phyloP scores from a whole-genome alignment of 108 stramenopile genomes.

The Epithemia pelagica region DNA sequence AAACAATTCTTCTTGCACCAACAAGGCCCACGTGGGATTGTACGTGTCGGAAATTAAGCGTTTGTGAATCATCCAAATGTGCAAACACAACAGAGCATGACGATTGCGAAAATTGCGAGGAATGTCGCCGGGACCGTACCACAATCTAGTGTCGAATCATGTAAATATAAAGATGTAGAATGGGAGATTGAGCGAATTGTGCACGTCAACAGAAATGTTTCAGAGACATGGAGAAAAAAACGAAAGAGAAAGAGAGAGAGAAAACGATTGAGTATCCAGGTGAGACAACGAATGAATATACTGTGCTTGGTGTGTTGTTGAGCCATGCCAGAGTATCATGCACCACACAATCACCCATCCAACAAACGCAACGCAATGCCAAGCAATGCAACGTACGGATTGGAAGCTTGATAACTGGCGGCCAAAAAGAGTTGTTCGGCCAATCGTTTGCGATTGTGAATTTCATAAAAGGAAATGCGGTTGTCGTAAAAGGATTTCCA shows the following conservation, averaged over 20 bases:
- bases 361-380: not conserved
- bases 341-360: too few relatives aligned
- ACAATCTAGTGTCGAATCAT: slow-evolving; percentile 32
- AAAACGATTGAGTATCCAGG: not conserved
- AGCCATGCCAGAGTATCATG: too few relatives aligned
- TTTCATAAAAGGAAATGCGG: not conserved
- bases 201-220: slow-evolving; percentile 2
- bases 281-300: slow-evolving; percentile 6
- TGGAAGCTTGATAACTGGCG: slow-evolving; percentile 56
- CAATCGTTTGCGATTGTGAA: slow-evolving; percentile 46
- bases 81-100: slow-evolving; percentile 81
- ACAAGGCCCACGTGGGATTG: slow-evolving; percentile 43
- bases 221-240: not conserved
- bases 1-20: slow-evolving; percentile 87
- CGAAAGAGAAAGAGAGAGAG: not conserved
- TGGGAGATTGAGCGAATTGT: not conserved
- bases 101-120: slow-evolving; percentile 74
- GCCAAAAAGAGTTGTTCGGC: slow-evolving; percentile 64
- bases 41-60: slow-evolving; percentile 50
- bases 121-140: slow-evolving; percentile 71
- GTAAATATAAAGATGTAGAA: slow-evolving; percentile 6
- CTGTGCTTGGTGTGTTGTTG: too few relatives aligned
- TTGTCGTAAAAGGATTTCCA: not conserved
- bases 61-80: slow-evolving; percentile 88
- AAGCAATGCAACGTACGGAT: slow-evolving; percentile 39